Percentiles rank a stretch among this genome's conserved stretches.
These are phyloP conservation scores for Colletotrichum costaricense DNA, from an alignment of 2,329 filamentous ascomycete genomes.

Conservation along the genomic window DNA sequence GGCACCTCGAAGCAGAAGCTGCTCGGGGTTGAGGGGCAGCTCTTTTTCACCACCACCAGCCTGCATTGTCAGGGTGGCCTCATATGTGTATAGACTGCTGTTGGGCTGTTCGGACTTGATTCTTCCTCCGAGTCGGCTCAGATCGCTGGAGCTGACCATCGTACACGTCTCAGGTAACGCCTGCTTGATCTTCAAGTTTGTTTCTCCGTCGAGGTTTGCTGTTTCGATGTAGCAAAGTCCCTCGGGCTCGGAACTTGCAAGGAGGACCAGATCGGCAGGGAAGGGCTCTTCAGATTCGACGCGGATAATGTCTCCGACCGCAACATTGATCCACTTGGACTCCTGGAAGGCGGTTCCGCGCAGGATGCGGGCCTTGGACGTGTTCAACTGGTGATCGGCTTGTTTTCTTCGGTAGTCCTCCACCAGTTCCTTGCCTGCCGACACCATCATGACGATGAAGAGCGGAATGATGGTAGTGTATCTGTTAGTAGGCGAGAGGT, in stretches of 20 bases:
- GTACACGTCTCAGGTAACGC: conserved; percentile 91
- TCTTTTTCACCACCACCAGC: conserved; percentile 94
- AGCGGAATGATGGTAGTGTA: conserved; percentile 98
- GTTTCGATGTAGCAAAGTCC: conserved; percentile 99
- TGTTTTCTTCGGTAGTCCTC: conserved; percentile 92
- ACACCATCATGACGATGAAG: conserved; percentile 90
- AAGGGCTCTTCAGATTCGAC: conserved; percentile 97
- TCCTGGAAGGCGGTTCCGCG: conserved; percentile 87
- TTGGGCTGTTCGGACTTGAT: conserved; percentile 97
- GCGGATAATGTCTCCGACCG: conserved; percentile 90
- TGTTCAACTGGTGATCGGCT: conserved; percentile 88
- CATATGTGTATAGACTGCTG: conserved; percentile 98
- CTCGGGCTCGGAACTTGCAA: conserved; percentile 96
- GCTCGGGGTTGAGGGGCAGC: conserved; percentile 88
- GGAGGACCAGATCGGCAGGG: conserved; percentile 89
- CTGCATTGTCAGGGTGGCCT: conserved; percentile 93
- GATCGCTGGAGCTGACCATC: conserved; percentile 86
- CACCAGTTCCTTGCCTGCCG: conserved; percentile 91
- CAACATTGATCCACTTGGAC: conserved; percentile 92
- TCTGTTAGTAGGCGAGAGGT: conserved; percentile 92
- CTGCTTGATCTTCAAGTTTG: conserved; percentile 99
- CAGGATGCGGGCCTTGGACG: conserved; percentile 85
- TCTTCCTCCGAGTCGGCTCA: conserved; percentile 86
- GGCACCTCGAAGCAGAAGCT: conserved; percentile 91
- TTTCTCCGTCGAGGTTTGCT: conserved; percentile 96